Evolutionary conservation across 2,329 filamentous ascomycete genomes (phyloP), one percentile per base, ranked within the genome.

Genomic region (Huntiella savannae): DNA sequence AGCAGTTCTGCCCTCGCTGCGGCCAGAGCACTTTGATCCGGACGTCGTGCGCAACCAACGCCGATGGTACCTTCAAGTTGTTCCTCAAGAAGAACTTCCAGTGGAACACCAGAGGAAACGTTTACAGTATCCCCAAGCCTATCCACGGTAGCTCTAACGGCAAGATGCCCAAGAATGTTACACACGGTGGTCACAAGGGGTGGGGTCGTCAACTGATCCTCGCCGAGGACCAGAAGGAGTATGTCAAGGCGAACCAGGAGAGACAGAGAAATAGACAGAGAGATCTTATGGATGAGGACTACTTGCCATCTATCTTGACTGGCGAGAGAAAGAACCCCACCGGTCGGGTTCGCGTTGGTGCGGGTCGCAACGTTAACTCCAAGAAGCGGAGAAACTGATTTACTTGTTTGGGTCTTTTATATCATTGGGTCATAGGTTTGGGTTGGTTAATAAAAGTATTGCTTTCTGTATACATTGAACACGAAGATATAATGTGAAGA

Each of bases 181-280:
- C 34, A n/a, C 77, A 75, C 1, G 86, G 85, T 37, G 88, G 88
- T 1, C 82, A 92, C 63, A 75, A 78, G 37, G 85, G 85, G 12
- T 96, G 91, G 84, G 88, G 87, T 7, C 71, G 73, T 36, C 77
- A 79, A 33, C 65, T 98, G 53, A 83, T 98, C 46, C 65, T 98
- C 7, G 77, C 86, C 0, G 88, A 95, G 63, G 91, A 98, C 59
- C 91, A 98, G 67, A 95, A 93, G 66, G 91, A 98, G 66, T 96
- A 82, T 60, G 60, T 73, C 37, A 68, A 71, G 52, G 77, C 77
- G 45, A 60, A 73, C 12, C 71, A 70, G 3, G 71, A 77, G 54
- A 73, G 81, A 58, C 73, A 71, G 55, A 74, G 80, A 55, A 67
- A 66, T 45, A 79, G 78, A 57, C 75, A 82, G 59, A 78, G 75